Percentiles rank a stretch among this genome's conserved stretches.
Conservation (phyloP, 352 stramenopile genomes). For the Phytophthora nicotianae region DNA sequence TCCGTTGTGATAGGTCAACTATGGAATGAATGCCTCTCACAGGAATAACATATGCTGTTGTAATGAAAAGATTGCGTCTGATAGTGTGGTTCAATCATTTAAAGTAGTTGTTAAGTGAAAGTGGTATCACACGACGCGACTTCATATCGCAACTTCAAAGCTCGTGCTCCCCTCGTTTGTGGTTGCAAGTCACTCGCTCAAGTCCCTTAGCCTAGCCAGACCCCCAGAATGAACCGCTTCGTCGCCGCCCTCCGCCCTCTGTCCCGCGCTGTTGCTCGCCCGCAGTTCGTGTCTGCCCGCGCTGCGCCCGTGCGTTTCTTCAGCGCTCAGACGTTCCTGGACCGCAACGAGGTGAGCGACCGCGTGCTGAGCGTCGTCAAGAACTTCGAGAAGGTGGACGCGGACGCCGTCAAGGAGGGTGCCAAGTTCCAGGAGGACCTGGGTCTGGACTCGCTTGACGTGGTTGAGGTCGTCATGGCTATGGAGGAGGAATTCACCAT, state of each 20-base stretch:
- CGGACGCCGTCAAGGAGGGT: slow-evolving; percentile 89
- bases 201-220: slow-evolving; percentile 16
- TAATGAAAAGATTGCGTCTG: not conserved
- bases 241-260: slow-evolving; percentile 70
- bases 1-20: not conserved
- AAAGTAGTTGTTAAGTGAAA: not conserved
- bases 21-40: not conserved
- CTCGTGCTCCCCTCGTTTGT: slow-evolving; percentile 25
- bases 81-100: not conserved
- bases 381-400: slow-evolving; percentile 99
- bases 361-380: slow-evolving; percentile 98
- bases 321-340: slow-evolving; percentile 88
- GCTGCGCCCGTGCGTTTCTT: slow-evolving; percentile 61
- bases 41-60: slow-evolving; percentile 2
- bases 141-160: not conserved
- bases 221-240: slow-evolving; percentile 79
- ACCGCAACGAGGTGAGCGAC: slow-evolving; percentile 95
- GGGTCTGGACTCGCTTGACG: slow-evolving; percentile 98
- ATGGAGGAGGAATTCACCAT: slow-evolving; percentile 99
- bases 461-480: slow-evolving; percentile 97
- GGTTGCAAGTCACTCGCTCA: slow-evolving; percentile 34
- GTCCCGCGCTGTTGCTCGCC: slow-evolving; percentile 58
- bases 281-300: slow-evolving; percentile 38
- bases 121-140: not conserved
- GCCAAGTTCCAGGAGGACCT: slow-evolving; percentile 98